These are phyloP conservation scores for Monosporascus cannonballus DNA, from an alignment of 2,329 filamentous ascomycete genomes.

Conservation along the genomic window DNA sequence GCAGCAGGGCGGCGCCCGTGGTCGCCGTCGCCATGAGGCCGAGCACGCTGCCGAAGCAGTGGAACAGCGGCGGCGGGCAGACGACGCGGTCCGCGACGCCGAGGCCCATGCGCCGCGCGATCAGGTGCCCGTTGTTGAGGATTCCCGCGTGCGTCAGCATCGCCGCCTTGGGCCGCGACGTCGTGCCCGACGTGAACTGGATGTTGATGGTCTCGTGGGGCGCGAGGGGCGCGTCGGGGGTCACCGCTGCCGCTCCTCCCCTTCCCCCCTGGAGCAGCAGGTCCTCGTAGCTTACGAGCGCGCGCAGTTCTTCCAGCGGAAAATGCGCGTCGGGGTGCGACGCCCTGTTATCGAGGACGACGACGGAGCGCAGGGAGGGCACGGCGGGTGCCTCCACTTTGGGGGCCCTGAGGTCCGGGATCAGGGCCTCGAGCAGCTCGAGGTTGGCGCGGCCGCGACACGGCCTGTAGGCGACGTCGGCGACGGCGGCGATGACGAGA, in stretches of 20 bases:
- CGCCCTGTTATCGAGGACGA: conserved; percentile 72
- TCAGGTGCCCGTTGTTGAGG: conserved; percentile 84
- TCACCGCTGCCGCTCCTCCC: conserved; percentile 33
- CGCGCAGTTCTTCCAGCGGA: conserved; percentile 32
- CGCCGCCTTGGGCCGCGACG: conserved; percentile 82
- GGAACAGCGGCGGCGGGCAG: conserved; percentile 80
- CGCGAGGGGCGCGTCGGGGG: conserved; percentile 40
- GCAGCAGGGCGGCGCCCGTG: conserved; percentile 69
- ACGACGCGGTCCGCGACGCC: conserved; percentile 68
- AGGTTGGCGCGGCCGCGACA: conserved; percentile 48
- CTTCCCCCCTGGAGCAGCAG: conserved; percentile 25
- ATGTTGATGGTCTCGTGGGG: conserved; percentile 80
- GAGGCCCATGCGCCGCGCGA: conserved; percentile 80
- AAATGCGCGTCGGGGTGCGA: conserved; percentile 40
- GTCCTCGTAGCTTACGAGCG: conserved; percentile 39
- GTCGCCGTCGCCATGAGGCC: conserved; percentile 97
- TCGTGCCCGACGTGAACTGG: conserved; percentile 96
- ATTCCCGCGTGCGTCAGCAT: conserved; percentile 82
- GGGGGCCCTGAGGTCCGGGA: conserved; percentile 33
- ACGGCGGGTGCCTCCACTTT: conserved; percentile 42
- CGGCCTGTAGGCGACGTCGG: conserved; percentile 67
- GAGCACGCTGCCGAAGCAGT: conserved; percentile 85
- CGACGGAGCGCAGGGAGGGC: conserved; percentile 63
- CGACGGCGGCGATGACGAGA: conserved; percentile 80
- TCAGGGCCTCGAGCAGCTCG: conserved; percentile 37